Conservation (phyloP, 768 basidiomycete species). For the Galerina marginata region DNA sequence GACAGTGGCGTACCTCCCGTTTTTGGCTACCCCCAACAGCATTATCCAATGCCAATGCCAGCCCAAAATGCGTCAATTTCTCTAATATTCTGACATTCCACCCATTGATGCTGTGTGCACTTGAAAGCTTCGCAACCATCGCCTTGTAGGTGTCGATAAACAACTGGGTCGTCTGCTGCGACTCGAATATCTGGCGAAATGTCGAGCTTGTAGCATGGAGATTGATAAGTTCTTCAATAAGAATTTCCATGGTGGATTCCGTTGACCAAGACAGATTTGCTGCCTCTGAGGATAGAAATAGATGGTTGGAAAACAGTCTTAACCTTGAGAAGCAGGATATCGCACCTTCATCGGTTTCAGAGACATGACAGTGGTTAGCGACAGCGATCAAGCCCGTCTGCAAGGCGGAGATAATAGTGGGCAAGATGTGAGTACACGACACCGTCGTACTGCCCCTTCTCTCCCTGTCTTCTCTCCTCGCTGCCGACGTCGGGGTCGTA, state of each 20-base stretch:
- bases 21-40: constrained; percentile 69
- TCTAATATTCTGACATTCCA: constrained; percentile 62
- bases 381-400: constrained; percentile 56
- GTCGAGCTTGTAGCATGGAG: constrained; percentile 67
- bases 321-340: neutral
- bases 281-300: constrained; percentile 6
- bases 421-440: constrained; percentile 73
- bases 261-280: constrained; percentile 33
- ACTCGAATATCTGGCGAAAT: constrained; percentile 77
- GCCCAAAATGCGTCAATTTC: constrained; percentile 72
- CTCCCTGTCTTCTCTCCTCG: constrained; percentile 25
- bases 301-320: neutral
- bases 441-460: constrained; percentile 35
- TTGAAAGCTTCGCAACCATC: constrained; percentile 52
- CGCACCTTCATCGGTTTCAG: constrained; percentile 37
- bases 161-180: constrained; percentile 68
- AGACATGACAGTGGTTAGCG: constrained; percentile 39
- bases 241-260: constrained; percentile 55
- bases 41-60: constrained; percentile 70
- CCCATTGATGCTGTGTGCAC: constrained; percentile 43
- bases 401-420: constrained; percentile 73
- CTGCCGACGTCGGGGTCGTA: constrained; percentile 26
- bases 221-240: constrained; percentile 73
- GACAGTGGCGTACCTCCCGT: constrained; percentile 58
- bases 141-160: constrained; percentile 69